These are phyloP conservation scores for Clonostachys chloroleuca DNA, from an alignment of 2,329 filamentous ascomycete genomes.

Conservation along the genomic window DNA sequence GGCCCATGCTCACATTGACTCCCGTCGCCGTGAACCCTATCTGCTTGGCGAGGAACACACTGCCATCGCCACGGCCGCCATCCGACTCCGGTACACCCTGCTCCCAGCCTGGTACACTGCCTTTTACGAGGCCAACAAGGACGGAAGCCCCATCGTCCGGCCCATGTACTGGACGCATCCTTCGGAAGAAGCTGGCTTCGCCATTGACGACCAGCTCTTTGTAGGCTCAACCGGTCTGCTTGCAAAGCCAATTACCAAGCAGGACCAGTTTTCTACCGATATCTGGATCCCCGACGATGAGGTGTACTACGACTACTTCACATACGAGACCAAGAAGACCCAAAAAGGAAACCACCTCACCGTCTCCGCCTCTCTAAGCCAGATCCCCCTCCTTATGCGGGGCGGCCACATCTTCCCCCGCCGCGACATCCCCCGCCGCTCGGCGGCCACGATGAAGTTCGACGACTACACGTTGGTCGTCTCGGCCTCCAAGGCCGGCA, in stretches of 20 bases:
- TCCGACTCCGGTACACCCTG: constrained; percentile 84
- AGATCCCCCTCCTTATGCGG: constrained; percentile 85
- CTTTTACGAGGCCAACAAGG: constrained; percentile 81
- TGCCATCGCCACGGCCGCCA: constrained; percentile 78
- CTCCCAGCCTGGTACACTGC: constrained; percentile 96
- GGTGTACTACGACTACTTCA: constrained; percentile 94
- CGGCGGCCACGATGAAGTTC: constrained; percentile 83
- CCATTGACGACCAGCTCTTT: constrained; percentile 89
- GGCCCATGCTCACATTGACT: constrained; percentile 93
- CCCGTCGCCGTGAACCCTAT: constrained; percentile 91
- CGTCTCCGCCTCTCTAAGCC: constrained; percentile 75
- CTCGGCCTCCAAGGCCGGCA: constrained; percentile 50
- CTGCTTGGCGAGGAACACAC: constrained; percentile 80
- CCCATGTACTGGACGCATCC: constrained; percentile 95
- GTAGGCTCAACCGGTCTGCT: constrained; percentile 83
- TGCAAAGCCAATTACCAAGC: constrained; percentile 83
- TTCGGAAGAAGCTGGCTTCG: constrained; percentile 79
- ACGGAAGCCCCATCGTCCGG: constrained; percentile 81
- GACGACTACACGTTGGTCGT: constrained; percentile 94
- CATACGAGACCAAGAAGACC: constrained; percentile 68
- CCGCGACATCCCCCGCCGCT: constrained; percentile 82
- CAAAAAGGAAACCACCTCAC: constrained; percentile 66
- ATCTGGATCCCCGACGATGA: constrained; percentile 88
- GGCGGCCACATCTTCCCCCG: constrained; percentile 90
- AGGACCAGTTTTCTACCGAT: constrained; percentile 67